Percentiles rank a stretch among this genome's conserved stretches.
Evolutionary conservation across 2,329 filamentous ascomycete species (phyloP).

Genomic region (Exophiala sp.): DNA sequence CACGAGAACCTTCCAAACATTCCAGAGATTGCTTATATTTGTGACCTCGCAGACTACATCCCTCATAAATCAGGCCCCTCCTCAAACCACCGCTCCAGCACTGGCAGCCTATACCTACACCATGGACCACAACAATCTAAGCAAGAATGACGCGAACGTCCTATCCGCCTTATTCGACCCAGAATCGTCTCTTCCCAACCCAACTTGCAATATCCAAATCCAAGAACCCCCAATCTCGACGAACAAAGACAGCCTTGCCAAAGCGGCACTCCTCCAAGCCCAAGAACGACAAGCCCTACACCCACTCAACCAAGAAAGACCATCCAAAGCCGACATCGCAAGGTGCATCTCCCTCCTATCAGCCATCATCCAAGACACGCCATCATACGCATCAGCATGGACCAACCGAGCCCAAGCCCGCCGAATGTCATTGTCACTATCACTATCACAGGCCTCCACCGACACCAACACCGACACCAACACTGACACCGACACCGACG

Average conservation of each 20-base stretch:
- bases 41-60: too few species aligned
- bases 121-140: slow-evolving; percentile 28
- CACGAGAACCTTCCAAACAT: too few species aligned
- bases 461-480: too few species aligned
- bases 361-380: slow-evolving; percentile 39
- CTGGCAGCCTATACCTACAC: not conserved
- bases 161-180: slow-evolving; percentile 44
- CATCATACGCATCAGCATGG: slow-evolving; percentile 50
- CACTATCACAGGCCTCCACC: too few species aligned
- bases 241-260: too few species aligned
- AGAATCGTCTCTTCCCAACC: slow-evolving; percentile 31
- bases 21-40: too few species aligned
- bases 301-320: slow-evolving; percentile 30
- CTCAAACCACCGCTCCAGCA: not conserved
- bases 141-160: slow-evolving; percentile 42
- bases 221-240: too few species aligned
- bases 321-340: slow-evolving; percentile 29
- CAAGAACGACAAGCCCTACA: slow-evolving; percentile 39
- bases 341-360: slow-evolving; percentile 38
- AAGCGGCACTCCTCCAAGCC: slow-evolving; percentile 37
- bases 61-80: too few species aligned
- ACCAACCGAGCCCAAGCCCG: slow-evolving; percentile 51
- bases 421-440: slow-evolving; percentile 38
- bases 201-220: too few species aligned
- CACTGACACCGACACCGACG: too few species aligned